Percentiles rank a stretch among this genome's conserved stretches.
Conservation (phyloP, 768 basidiomycete species). For the Pleurotus citrinopileatus region DNA sequence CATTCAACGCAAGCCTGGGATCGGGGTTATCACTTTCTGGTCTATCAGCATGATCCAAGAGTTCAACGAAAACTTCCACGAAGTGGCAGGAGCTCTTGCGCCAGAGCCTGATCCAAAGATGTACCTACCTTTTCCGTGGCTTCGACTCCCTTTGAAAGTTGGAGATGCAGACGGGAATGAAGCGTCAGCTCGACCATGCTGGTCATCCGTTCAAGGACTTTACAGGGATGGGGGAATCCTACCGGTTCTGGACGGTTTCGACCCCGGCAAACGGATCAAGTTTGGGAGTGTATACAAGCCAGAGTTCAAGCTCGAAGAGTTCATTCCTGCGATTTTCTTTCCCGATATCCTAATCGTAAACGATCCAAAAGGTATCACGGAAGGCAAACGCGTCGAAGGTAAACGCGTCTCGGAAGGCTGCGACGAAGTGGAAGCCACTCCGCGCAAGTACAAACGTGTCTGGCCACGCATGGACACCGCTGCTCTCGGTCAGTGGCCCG, state of each 20-base stretch:
- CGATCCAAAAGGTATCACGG: constrained; percentile 18
- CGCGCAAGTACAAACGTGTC: constrained; percentile 16
- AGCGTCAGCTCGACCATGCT: no score
- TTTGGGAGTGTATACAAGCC: background rate
- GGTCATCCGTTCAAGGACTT: no score
- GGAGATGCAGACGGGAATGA: no score
- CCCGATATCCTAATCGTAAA: constrained; percentile 23
- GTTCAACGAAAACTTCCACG: constrained; percentile 23
- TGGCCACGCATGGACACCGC: constrained; percentile 11
- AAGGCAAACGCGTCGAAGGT: background rate
- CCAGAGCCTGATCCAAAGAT: background rate
- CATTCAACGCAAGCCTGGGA: constrained; percentile 22
- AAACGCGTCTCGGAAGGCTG: no score
- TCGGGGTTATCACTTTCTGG: constrained; percentile 24
- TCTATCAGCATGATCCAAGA: constrained; percentile 32
- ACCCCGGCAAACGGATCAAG: background rate
- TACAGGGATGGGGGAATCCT: background rate
- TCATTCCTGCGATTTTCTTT: constrained; percentile 18
- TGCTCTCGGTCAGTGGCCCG: no score
- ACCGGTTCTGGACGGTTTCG: background rate
- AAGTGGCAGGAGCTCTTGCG: background rate
- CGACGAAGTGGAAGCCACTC: background rate
- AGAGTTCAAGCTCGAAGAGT: constrained; percentile 21
- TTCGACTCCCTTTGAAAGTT: background rate
- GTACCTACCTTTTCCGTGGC: background rate